Evolutionary conservation across 371 early-diverging fungal genomes (phyloP).

Genomic region (Apophysomyces trapeziformis): DNA sequence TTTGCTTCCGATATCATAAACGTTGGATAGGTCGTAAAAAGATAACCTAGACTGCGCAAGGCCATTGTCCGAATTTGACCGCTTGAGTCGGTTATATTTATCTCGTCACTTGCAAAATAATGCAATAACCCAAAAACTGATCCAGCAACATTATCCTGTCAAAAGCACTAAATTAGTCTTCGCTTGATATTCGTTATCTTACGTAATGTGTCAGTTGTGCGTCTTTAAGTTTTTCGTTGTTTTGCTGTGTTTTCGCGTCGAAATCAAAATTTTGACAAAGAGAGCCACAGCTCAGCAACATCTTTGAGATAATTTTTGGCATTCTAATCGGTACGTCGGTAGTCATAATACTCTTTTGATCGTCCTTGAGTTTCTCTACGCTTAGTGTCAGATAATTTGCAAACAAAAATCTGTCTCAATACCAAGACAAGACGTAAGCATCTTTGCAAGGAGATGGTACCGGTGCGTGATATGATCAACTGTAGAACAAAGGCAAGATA

Average conservation of each 20-base stretch:
- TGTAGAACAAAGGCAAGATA: slow-evolving; percentile 77
- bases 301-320: slow-evolving; percentile 22
- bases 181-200: background rate
- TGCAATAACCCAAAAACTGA: slow-evolving; percentile 13
- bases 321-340: slow-evolving; percentile 9
- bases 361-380: slow-evolving; percentile 39
- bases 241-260: slow-evolving; percentile 56
- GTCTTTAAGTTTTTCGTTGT: background rate
- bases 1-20: slow-evolving; percentile 65
- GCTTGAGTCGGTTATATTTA: slow-evolving; percentile 23
- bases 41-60: slow-evolving; percentile 60
- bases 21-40: slow-evolving; percentile 73
- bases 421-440: slow-evolving; percentile 62
- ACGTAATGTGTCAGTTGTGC: slow-evolving; percentile 5
- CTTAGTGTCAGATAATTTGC: background rate
- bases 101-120: slow-evolving; percentile 15
- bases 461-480: slow-evolving; percentile 66
- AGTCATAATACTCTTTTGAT: slow-evolving; percentile 29
- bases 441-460: slow-evolving; percentile 64
- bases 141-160: slow-evolving; percentile 11
- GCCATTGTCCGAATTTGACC: slow-evolving; percentile 28
- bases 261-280: slow-evolving; percentile 81
- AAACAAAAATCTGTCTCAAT: slow-evolving; percentile 4
- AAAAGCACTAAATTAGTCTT: background rate
- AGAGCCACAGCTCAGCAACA: slow-evolving; percentile 66